phyloP scores from a whole-genome alignment of 2,329 filamentous ascomycete genomes.

The Trichophyton simii region DNA sequence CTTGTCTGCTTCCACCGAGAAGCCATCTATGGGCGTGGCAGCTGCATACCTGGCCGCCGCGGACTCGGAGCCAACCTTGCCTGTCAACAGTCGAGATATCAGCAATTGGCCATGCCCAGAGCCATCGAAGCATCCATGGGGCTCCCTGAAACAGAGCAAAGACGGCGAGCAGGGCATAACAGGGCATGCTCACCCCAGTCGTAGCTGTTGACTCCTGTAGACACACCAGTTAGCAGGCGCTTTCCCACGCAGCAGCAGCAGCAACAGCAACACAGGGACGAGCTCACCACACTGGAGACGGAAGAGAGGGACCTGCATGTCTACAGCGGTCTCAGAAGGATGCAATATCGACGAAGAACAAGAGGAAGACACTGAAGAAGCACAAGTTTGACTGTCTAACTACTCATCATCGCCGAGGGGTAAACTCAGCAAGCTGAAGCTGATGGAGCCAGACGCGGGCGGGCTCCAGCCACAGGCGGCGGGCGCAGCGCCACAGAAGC shows the following conservation, averaged over 20 bases:
- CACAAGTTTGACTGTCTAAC: no score
- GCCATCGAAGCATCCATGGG: conserved; percentile 1
- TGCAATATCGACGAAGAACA: not conserved
- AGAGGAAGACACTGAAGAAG: no score
- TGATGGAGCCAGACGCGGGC: not conserved
- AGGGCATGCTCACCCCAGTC: conserved; percentile 60
- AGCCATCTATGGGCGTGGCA: conserved; percentile 61
- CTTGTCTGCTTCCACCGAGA: conserved; percentile 71
- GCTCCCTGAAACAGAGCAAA: no score
- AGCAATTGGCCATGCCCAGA: conserved; percentile 16
- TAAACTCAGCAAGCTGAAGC: no score
- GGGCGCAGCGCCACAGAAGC: not conserved
- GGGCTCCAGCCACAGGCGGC: not conserved
- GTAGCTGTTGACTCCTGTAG: conserved; percentile 82
- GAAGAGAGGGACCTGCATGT: conserved; percentile 67
- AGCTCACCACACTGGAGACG: conserved; percentile 52
- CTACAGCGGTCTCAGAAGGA: not conserved
- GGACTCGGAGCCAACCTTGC: conserved; percentile 77
- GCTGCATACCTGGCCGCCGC: conserved; percentile 82
- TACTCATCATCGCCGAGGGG: not conserved
- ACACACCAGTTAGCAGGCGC: not conserved
- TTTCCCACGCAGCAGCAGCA: not conserved
- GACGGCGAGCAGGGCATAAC: conserved; percentile 7
- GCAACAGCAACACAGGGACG: not conserved
- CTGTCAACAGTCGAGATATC: conserved; percentile 28